These are phyloP conservation scores for Knoxia roxburghii DNA, from an alignment of 257 asterid genomes.

Conservation along the genomic window DNA sequence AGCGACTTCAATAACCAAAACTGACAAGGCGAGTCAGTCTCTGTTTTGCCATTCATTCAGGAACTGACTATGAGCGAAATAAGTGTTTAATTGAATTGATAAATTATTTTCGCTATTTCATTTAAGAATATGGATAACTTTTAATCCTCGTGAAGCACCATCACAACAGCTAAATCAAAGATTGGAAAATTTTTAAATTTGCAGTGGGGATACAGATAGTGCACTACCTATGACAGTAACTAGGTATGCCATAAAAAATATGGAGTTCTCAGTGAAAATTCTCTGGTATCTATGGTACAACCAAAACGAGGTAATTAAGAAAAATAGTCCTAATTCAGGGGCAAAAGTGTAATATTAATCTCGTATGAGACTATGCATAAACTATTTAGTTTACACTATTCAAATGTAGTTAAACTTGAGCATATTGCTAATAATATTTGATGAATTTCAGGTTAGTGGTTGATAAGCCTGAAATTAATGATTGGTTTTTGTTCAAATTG, in stretches of 20 bases:
- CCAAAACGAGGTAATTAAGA: neutral
- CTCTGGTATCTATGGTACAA: slow-evolving; percentile 18
- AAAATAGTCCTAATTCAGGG: no score
- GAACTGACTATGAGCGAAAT: slow-evolving; percentile 42
- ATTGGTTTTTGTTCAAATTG: no score
- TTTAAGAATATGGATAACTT: neutral
- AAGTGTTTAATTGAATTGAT: slow-evolving; percentile 20
- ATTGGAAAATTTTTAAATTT: neutral
- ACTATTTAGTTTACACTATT: no score
- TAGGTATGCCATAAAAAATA: slow-evolving; percentile 1
- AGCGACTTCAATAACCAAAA: neutral
- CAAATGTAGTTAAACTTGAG: no score
- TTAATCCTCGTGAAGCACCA: no score
- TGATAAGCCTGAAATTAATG: no score
- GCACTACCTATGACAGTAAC: slow-evolving; percentile 10
- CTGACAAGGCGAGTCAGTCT: slow-evolving; percentile 36
- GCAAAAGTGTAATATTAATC: no score
- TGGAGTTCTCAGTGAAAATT: neutral
- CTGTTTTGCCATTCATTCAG: slow-evolving; percentile 42
- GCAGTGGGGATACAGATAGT: slow-evolving; percentile 20
- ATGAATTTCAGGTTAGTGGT: slow-evolving; percentile 32
- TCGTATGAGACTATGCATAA: no score
- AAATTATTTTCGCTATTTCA: neutral
- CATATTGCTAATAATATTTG: no score
- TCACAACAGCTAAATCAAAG: no score